Conservation (phyloP, 148 eudicot species). For the Agrostemma githago region DNA sequence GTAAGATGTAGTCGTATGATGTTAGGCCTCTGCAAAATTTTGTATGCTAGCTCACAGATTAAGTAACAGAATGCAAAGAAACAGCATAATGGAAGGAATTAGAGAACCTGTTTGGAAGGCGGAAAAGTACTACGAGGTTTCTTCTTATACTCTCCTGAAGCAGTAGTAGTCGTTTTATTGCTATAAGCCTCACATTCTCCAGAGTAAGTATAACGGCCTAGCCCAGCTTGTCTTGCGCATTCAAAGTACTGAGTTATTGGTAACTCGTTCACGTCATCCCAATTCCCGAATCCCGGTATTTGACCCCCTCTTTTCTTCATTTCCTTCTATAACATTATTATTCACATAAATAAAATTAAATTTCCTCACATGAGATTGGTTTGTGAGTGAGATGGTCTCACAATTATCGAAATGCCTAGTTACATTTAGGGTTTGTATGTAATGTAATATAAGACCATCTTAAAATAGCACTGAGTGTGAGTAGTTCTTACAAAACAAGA, state of each 20-base stretch:
- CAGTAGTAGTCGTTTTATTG: too few relatives aligned
- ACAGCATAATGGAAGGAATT: background rate
- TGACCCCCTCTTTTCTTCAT: constrained; percentile 22
- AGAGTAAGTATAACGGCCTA: constrained; percentile 45
- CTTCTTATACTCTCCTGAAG: too few relatives aligned
- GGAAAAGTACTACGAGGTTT: constrained; percentile 3
- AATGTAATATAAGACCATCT: too few relatives aligned
- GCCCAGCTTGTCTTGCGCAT: constrained; percentile 56
- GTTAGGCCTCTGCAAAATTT: too few relatives aligned
- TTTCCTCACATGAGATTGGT: background rate
- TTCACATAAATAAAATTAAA: background rate
- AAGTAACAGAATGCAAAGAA: background rate
- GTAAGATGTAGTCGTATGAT: too few relatives aligned
- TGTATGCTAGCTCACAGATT: too few relatives aligned
- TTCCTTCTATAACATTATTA: constrained; percentile 1
- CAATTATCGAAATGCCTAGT: background rate
- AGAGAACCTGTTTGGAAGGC: constrained; percentile 21
- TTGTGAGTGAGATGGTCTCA: background rate
- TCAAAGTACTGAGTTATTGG: constrained; percentile 75
- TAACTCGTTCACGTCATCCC: constrained; percentile 60
- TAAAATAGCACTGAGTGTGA: too few relatives aligned
- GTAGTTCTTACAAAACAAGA: background rate
- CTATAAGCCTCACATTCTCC: constrained; percentile 18
- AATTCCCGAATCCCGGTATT: constrained; percentile 68
- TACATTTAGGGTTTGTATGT: too few relatives aligned